A percentile compares a stretch with the other conserved stretches of the same genome.
phyloP scores from a whole-genome alignment of 306 rosid species.

The Heteromeles arbutifolia region DNA sequence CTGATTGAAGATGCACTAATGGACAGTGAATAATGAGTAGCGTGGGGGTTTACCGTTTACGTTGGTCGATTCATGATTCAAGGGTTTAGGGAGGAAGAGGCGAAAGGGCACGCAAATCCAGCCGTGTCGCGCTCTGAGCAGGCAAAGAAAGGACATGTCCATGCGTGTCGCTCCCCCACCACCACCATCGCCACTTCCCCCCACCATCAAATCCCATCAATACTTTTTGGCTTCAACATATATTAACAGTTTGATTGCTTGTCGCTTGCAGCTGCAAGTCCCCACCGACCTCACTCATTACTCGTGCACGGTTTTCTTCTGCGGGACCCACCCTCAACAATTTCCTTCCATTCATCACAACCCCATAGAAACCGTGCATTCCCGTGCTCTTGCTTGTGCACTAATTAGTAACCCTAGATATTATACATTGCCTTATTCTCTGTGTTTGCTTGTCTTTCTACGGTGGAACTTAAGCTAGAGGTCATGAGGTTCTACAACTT shows the following conservation, averaged over 20 bases:
- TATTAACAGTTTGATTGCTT: background rate
- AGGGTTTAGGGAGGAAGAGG: background rate
- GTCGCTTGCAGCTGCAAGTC: background rate
- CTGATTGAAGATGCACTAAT: too few relatives aligned
- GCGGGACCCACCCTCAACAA: background rate
- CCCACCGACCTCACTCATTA: background rate
- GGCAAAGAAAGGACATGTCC: slow-evolving; percentile 14
- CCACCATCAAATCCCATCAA: background rate
- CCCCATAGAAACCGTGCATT: background rate
- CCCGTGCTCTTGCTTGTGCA: slow-evolving; percentile 8
- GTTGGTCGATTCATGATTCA: background rate
- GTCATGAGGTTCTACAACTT: background rate
- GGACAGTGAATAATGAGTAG: background rate
- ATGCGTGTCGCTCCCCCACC: background rate
- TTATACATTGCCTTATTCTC: too few relatives aligned
- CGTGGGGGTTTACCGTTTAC: background rate
- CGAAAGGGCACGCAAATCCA: slow-evolving; percentile 14
- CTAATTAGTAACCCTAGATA: background rate
- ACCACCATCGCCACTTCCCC: background rate
- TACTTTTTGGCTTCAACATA: background rate
- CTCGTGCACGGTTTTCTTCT: background rate
- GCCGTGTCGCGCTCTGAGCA: slow-evolving; percentile 15
- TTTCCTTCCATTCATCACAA: background rate
- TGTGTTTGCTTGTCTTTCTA: too few relatives aligned
- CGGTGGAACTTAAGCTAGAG: background rate